These are phyloP conservation scores for Eucalyptus melliodora DNA, from an alignment of 345 rosid species.

Conservation along the genomic window DNA sequence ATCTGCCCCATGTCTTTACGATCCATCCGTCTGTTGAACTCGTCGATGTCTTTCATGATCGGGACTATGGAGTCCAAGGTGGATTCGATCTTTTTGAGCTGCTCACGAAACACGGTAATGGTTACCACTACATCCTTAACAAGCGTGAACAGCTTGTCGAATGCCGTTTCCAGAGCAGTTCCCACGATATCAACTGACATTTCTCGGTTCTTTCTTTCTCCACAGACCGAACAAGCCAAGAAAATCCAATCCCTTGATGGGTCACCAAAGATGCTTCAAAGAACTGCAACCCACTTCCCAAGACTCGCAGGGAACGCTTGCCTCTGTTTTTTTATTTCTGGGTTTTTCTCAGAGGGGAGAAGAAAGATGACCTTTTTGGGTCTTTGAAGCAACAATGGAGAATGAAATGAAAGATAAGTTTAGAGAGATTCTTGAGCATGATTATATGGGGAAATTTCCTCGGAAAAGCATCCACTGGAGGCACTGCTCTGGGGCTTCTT, in stretches of 20 bases:
- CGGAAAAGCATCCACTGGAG: background rate
- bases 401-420: accelerated
- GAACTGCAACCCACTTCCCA: background rate
- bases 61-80: background rate
- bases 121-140: accelerated
- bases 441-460: background rate
- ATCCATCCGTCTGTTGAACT: background rate
- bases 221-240: background rate
- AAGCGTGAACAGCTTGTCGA: accelerated
- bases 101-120: accelerated
- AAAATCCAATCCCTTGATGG: background rate
- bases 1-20: background rate
- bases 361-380: background rate
- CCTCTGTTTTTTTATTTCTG: accelerated
- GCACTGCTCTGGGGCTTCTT: background rate
- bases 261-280: background rate
- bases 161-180: accelerated
- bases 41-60: background rate
- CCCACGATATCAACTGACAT: background rate
- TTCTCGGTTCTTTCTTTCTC: background rate
- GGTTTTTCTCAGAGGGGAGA: background rate
- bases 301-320: accelerated
- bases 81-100: background rate
- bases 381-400: background rate
- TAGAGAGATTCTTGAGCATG: accelerated